Base-by-base conservation (phyloP, 2,329 filamentous ascomycete genomes). In the Trichoderma semiorbis region DNA sequence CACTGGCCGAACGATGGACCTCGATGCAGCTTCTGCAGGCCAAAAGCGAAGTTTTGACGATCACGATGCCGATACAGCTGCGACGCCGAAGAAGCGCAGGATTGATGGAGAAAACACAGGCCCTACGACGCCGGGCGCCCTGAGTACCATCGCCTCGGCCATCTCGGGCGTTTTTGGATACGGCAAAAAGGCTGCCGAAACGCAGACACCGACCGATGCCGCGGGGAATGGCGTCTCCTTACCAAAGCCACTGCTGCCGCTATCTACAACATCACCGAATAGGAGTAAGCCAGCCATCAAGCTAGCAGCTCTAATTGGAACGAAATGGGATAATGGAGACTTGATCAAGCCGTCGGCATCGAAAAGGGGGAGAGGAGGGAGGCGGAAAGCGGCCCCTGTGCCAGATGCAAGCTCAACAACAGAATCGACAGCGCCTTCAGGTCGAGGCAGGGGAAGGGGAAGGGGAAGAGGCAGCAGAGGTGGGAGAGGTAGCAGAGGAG, bases 321-420 rank as follows among this genome's bases (percentile, higher is more conserved):
- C 81, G 14, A 80, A 77, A 77, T 83, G 81, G 81, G 81, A 83
- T 67, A 79, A 75, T 5, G 79, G 78, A 36, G 76, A 79, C 7
- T 57, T 34, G 24, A 26, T 61, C n/a, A 34, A 21, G 26, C 26
- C 68, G 30, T 24, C 72, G n/a, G 64, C 69, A n/a, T 24, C 72
- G 7, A 72, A 69, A 28, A 73, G 60, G 60, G 69, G 63, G 1
- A 60, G 68, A 32, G 55, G 55, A 30, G 57, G 67, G 10, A 69
- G 67, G 10, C 67, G 67, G 55, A 69, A 62, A 43, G 57, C 43
- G 28, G 43, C 28, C n/a, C 7, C 67, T 6, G 57, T 34, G 55
- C 39, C 34, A 11, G 57, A 62, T 61, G 39, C 50, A 14, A 62
- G 7, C 67, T 34, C 67, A 50, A 11, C 39, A 16, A 43, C 65